Evolutionary conservation across 139 green algal genomes (phyloP).

Genomic region (Ettlia oleoabundans): DNA sequence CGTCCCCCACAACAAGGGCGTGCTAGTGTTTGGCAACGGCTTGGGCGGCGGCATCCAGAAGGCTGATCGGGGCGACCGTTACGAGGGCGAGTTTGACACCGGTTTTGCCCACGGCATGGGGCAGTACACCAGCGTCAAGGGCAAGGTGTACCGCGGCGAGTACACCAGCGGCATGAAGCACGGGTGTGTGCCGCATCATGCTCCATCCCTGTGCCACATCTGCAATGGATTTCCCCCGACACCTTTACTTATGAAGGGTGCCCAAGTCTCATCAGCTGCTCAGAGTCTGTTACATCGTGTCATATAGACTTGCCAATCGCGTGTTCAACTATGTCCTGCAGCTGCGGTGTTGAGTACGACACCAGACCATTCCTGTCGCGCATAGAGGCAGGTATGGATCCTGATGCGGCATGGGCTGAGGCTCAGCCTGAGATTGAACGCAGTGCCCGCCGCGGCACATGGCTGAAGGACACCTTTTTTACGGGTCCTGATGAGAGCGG

Average conservation of each 20-base stretch:
- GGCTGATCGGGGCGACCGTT: constrained; percentile 59
- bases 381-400: constrained; percentile 62
- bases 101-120: constrained; percentile 89
- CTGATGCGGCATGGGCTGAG: constrained; percentile 60
- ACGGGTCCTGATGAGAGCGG: constrained; percentile 50
- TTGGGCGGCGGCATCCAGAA: constrained; percentile 78
- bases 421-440: constrained; percentile 55
- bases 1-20: constrained; percentile 84
- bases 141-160: constrained; percentile 84
- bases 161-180: constrained; percentile 78
- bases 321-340: constrained; percentile 21
- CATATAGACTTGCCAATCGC: too few species aligned
- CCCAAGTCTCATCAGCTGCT: too few species aligned
- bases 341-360: constrained; percentile 76
- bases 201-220: not conserved
- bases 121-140: constrained; percentile 66
- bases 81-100: constrained; percentile 77
- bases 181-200: constrained; percentile 59
- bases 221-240: too few species aligned
- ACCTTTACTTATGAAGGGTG: too few species aligned
- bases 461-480: constrained; percentile 62
- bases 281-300: too few species aligned
- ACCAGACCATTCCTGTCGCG: constrained; percentile 74
- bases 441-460: constrained; percentile 56
- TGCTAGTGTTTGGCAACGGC: constrained; percentile 84